Base-by-base conservation (phyloP, 345 rosid genomes). In the Linum tenue region DNA sequence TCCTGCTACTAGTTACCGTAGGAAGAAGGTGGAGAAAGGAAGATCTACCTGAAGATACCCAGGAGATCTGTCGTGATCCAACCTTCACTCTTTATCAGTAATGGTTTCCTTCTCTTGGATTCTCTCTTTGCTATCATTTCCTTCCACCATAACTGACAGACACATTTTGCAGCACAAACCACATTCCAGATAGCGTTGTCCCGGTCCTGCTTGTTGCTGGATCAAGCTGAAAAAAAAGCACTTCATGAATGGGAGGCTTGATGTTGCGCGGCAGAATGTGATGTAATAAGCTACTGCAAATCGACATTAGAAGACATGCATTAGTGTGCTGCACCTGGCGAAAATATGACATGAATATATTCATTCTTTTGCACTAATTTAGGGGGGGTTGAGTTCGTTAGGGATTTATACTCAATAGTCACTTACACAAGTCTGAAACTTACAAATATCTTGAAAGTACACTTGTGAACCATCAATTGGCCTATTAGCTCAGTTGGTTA, bases 121-220 rank as follows among this genome's bases (percentile, higher is more conserved):
- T 58, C 58, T 56, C 58, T 67, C 63, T 35, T 22, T 4, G 15
- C 38, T 37, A 63, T 43, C 44, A 7, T 4, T 17, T 67, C 56
- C 72, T 37, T 39, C 5, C 72, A 31, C 17, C 69, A 71, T 69
- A 70, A 76, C 79, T 77, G 63, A 51, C 31, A 69, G 31, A 22
- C 31, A 22, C 31, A 22, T 22, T 75, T 77, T 75, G 75, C 88
- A 92, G 98, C 82, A 90, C 90, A 63, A 82, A 82, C 72, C 97
- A 81, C 77, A 84, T 81, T 41, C 9, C 88, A 36, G 86, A 77
- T 7, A 77, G 73, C 73, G 88, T 85, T n/a, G 80, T 82, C 62
- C 98, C 96, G 2, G 96, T 92, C 59, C 75, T 92, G 84, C 98
- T 92, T 10, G 95, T 92, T 77, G 98, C 69, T 92, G 98, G 98